Evolutionary conservation across 352 stramenopile species (phyloP), one percentile per base, ranked within the genome.

Genomic region (Phytophthora pseudosyringae): DNA sequence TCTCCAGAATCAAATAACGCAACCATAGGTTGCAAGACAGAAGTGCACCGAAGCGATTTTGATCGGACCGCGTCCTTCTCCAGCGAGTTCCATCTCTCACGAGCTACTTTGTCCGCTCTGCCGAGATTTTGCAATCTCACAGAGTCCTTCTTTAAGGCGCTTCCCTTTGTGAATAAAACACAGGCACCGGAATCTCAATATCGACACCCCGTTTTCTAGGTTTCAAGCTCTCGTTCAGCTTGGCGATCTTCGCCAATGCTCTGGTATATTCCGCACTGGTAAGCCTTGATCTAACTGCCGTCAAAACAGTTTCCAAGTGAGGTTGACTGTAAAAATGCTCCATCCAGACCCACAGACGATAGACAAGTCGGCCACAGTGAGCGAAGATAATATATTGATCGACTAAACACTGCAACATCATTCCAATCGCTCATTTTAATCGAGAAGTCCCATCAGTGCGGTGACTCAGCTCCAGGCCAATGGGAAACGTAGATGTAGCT

Each of bases 1-100:
- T 59, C 13, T 54, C 53, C 0, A 25, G 28, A 46, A 64, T 36
- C 47, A 70, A 45, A 45, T 26, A 45, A 13, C 39, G n/a, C 39
- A 29, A 45, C 39, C 16, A 35, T 70, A 5, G 46, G 47, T 25
- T 70, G 54, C 16, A 65, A 33, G 4, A 49, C 13, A 39, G 64
- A 70, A 32, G 62, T 66, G 43, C 62, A 70, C 13, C 54, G 47
- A 33, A 70, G 6, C 16, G 21, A 31, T 29, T 53, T 53, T 9
- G 54, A 16, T 1, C 53, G 35, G 5, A 69, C 61, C 1, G 52
- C 44, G 49, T 69, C 44, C n/a, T 58, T 64, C 45, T 57, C 61
- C 21, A 69, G 25, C 21, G 40, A 16, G 21, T 64, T 31, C 53
- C 52, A 69, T 12, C 58, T 15, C 6, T 69, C 61, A 6, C 31